Conservation (phyloP, 345 rosid genomes). For the Geranium brycei region DNA sequence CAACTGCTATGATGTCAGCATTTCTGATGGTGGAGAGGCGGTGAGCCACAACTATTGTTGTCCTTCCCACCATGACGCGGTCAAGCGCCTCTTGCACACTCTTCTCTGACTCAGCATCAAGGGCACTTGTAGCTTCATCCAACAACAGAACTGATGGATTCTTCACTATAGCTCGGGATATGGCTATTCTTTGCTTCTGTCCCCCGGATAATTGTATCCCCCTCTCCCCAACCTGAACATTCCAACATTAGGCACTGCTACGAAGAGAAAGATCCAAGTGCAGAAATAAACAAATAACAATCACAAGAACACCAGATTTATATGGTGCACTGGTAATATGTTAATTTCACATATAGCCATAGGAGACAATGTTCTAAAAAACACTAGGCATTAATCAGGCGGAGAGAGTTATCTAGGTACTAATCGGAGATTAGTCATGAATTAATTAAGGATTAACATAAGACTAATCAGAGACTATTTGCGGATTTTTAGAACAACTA, state of each 20-base stretch:
- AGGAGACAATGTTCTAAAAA: too few relatives aligned
- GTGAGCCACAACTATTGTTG: conserved; percentile 82
- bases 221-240: conserved; percentile 74
- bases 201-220: conserved; percentile 92
- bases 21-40: conserved; percentile 82
- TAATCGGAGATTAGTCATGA: too few relatives aligned
- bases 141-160: conserved; percentile 79
- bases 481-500: too few relatives aligned
- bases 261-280: too few relatives aligned
- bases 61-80: conserved; percentile 87
- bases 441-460: too few relatives aligned
- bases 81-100: conserved; percentile 94
- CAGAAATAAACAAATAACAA: too few relatives aligned
- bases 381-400: too few relatives aligned
- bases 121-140: conserved; percentile 95
- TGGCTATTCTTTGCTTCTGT: conserved; percentile 91
- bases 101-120: conserved; percentile 89
- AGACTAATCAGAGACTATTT: too few relatives aligned
- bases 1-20: conserved; percentile 80
- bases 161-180: conserved; percentile 79
- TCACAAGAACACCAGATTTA: too few relatives aligned
- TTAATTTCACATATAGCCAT: too few relatives aligned
- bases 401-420: too few relatives aligned
- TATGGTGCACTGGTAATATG: too few relatives aligned
- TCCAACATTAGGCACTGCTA: background rate